phyloP scores from a whole-genome alignment of 73 alveolate species.

The Symbiodinium natans region DNA sequence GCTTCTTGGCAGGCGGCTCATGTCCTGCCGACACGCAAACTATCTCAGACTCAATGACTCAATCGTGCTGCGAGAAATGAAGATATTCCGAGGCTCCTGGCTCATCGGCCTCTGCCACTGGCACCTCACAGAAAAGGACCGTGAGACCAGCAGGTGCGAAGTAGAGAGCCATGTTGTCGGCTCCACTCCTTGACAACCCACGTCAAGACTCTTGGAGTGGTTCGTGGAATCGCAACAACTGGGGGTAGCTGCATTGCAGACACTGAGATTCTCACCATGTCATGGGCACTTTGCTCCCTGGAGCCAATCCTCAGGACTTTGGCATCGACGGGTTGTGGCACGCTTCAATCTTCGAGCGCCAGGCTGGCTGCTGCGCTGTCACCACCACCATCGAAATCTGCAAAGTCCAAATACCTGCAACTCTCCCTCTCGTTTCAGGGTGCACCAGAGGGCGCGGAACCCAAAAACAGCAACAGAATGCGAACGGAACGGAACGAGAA shows the following conservation, averaged over 20 bases:
- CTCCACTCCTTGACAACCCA: conserved; percentile 39
- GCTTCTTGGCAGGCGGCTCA: conserved; percentile 69
- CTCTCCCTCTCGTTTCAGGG: background rate
- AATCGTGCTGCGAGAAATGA: too few relatives aligned
- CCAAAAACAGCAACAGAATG: too few relatives aligned
- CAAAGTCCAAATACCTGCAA: conserved; percentile 58
- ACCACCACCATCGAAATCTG: conserved; percentile 80
- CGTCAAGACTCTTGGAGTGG: too few relatives aligned
- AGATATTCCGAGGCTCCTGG: background rate
- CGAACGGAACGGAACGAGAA: too few relatives aligned
- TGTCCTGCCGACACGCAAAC: conserved; percentile 24
- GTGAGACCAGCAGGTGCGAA: conserved; percentile 66
- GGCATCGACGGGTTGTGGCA: background rate
- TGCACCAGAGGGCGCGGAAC: too few relatives aligned
- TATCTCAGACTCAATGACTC: too few relatives aligned
- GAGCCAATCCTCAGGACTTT: conserved; percentile 23
- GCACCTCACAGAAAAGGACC: conserved; percentile 85
- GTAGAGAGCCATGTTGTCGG: conserved; percentile 88
- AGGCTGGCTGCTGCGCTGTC: conserved; percentile 33
- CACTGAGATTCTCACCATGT: too few relatives aligned
- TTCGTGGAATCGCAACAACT: too few relatives aligned
- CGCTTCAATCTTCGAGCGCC: background rate
- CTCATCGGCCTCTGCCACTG: conserved; percentile 60
- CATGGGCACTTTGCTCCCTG: conserved; percentile 70
- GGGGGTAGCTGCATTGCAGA: too few relatives aligned